These are phyloP conservation scores for Cylindricascospora bacillispora DNA, from an alignment of 1,139 yeast species.

Conservation along the genomic window DNA sequence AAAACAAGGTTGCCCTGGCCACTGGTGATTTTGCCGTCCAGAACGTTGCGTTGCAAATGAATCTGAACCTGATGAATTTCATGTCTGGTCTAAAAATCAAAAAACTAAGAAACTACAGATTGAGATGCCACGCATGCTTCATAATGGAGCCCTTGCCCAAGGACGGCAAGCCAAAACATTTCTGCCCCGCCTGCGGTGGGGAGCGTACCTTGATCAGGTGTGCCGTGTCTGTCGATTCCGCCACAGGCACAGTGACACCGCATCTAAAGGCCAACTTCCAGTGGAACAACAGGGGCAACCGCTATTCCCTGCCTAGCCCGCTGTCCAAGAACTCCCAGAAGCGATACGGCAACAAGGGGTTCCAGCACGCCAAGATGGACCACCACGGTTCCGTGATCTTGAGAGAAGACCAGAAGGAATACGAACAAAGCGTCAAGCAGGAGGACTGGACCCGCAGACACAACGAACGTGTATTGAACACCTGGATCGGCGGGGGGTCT, in stretches of 20 bases:
- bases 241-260: constrained; percentile 76
- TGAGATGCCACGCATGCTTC: constrained; percentile 96
- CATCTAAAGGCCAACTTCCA: constrained; percentile 84
- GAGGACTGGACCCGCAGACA: constrained; percentile 81
- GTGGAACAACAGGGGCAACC: constrained; percentile 86
- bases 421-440: constrained; percentile 72
- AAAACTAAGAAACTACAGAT: constrained; percentile 81
- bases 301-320: constrained; percentile 65
- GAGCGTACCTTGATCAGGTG: constrained; percentile 83
- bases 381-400: constrained; percentile 43
- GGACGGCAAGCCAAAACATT: constrained; percentile 65
- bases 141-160: constrained; percentile 64
- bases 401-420: constrained; percentile 91
- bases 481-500: constrained; percentile 86
- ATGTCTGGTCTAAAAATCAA: constrained; percentile 77
- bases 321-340: constrained; percentile 50
- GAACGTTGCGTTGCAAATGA: constrained; percentile 85
- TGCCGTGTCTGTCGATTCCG: constrained; percentile 72
- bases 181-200: constrained; percentile 89
- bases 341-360: constrained; percentile 59
- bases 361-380: constrained; percentile 51
- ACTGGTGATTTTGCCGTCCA: constrained; percentile 98
- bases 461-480: constrained; percentile 71
- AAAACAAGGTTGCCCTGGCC: constrained; percentile 65
- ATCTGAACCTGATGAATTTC: constrained; percentile 73